Percentiles rank a stretch among this genome's conserved stretches.
Evolutionary conservation across 768 basidiomycete genomes (phyloP).

Genomic region (Rubroboletus satanas): DNA sequence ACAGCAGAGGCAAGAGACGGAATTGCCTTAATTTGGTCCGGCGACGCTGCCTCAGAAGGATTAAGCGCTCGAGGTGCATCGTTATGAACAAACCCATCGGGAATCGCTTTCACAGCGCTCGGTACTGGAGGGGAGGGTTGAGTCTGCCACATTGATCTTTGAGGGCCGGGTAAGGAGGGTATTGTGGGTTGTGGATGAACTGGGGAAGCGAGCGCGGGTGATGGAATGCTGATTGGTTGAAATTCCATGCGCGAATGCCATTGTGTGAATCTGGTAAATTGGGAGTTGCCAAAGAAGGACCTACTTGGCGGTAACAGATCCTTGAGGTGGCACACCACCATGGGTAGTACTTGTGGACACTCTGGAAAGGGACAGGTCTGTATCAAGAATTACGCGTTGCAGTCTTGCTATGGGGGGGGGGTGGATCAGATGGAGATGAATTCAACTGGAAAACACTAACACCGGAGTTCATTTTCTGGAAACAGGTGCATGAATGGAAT

Average conservation of each 20-base stretch:
- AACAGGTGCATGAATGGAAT: constrained; percentile 21
- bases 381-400: constrained; percentile 13
- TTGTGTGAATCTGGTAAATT: constrained; percentile 2
- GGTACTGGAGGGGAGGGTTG: neutral
- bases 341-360: neutral
- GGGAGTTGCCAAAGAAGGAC: constrained; percentile 5
- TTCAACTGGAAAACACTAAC: constrained; percentile 6
- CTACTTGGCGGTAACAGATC: constrained; percentile 3
- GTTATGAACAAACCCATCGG: neutral
- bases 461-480: constrained; percentile 19
- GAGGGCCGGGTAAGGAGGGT: neutral
- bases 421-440: neutral
- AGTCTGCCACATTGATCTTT: neutral
- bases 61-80: neutral
- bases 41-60: neutral
- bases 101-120: neutral
- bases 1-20: neutral
- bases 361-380: neutral
- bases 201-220: neutral
- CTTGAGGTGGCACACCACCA: neutral
- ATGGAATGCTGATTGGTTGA: neutral
- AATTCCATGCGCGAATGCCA: neutral
- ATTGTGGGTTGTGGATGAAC: neutral
- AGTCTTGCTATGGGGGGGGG: constrained; percentile 15
- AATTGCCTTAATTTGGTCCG: neutral